phyloP scores from a whole-genome alignment of 1,284 basidiomycete species.

The Filobasidium uniguttulatum region DNA sequence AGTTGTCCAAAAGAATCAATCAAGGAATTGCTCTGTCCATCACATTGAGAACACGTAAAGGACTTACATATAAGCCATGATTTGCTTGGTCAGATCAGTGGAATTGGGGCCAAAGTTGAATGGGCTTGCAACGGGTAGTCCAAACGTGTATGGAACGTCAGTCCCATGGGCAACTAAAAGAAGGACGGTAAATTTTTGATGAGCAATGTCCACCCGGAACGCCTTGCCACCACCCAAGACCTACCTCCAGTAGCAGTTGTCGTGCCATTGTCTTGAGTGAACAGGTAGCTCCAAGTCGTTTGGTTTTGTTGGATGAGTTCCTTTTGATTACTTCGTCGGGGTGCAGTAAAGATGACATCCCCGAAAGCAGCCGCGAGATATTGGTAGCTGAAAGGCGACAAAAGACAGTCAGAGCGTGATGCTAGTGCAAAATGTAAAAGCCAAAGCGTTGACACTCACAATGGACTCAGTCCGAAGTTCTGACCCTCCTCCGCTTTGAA shows the following conservation, averaged over 20 bases:
- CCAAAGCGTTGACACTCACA: constrained; percentile 1
- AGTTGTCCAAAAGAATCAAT: background rate
- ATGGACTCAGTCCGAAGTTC: constrained; percentile 21
- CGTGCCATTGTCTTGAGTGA: constrained; percentile 18
- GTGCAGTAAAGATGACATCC: constrained; percentile 24
- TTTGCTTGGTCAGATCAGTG: constrained; percentile 16
- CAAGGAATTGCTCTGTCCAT: background rate
- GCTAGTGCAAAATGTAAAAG: too few relatives aligned
- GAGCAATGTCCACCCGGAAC: too few relatives aligned
- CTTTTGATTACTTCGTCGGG: constrained; percentile 22
- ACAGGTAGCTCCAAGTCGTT: constrained; percentile 26
- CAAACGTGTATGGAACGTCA: constrained; percentile 23
- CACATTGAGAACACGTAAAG: background rate
- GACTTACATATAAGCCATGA: constrained; percentile 30
- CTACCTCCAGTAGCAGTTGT: constrained; percentile 17
- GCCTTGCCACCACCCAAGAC: too few relatives aligned
- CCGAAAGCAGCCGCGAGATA: constrained; percentile 21
- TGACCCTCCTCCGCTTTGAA: constrained; percentile 30
- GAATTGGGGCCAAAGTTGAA: constrained; percentile 20
- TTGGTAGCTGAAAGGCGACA: constrained; percentile 19
- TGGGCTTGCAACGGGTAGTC: constrained; percentile 7
- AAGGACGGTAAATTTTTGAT: background rate
- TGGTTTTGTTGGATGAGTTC: constrained; percentile 19
- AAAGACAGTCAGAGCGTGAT: too few relatives aligned
- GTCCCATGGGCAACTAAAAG: constrained; percentile 19